Evolutionary conservation across 495 filamentous ascomycete genomes (phyloP).

Genomic region (Xylaria cubensis): DNA sequence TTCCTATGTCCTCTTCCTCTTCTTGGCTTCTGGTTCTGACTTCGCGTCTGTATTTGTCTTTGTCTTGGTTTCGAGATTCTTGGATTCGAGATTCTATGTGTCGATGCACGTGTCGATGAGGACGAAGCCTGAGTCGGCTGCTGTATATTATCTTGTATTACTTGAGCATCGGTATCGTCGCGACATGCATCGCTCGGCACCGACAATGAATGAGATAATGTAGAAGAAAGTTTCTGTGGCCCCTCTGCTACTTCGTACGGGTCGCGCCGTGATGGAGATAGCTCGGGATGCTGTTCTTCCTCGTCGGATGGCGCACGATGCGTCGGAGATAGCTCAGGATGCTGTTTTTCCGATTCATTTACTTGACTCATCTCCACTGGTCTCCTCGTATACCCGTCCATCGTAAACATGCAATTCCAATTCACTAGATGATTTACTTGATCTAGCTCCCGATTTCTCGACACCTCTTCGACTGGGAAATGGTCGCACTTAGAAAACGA

Average conservation of each 20-base stretch:
- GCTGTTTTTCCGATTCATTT: background rate
- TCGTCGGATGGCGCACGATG: too few species aligned
- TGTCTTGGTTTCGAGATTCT: background rate
- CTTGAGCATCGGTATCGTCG: background rate
- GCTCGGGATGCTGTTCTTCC: background rate
- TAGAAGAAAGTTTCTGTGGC: background rate
- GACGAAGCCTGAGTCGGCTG: background rate
- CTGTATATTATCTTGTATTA: background rate
- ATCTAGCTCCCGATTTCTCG: too few species aligned
- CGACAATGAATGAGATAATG: background rate
- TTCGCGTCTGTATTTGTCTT: background rate
- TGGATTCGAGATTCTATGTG: too few species aligned
- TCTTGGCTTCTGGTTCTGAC: background rate
- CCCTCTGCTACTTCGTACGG: background rate
- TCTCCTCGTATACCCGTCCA: too few species aligned
- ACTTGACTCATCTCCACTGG: too few species aligned
- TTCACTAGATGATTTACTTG: too few species aligned
- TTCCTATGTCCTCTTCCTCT: background rate
- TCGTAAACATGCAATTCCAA: too few species aligned
- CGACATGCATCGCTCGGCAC: background rate
- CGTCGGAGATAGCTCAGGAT: background rate
- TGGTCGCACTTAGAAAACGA: too few species aligned
- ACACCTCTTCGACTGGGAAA: too few species aligned
- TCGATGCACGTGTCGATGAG: background rate
- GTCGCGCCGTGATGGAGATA: background rate